Base-by-base conservation (phyloP, 768 basidiomycete genomes). In the Panus rudis region DNA sequence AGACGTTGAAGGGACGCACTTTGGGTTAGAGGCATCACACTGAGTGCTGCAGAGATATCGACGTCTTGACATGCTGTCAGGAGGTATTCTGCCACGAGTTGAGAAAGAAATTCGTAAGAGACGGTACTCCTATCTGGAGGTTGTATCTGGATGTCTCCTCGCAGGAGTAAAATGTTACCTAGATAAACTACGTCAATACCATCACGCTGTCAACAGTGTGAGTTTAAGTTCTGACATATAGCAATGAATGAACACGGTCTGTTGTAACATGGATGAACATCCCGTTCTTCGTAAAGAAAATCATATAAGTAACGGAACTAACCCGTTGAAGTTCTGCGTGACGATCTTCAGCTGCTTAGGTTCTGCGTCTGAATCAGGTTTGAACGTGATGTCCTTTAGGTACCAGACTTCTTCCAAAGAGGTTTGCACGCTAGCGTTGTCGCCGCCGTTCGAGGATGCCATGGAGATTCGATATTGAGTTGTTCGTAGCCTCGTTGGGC, bases 211-310 rank as follows among this genome's bases (percentile, higher is more conserved):
- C 23, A 31, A 16, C 25, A 4, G 39, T 5, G 39, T n/a, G 41
- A 41, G 25, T 13, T 22, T 14, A 42, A 27, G 37, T 17, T 25
- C 75, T 52, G 55, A 87, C 88, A 92, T 46, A 92, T 85, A 21
- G 90, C 91, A 53, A 93, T 89, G 51, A 93, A 86, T 0, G 88
- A 91, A 57, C 91, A 93, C 7, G 91, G 90, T 7, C 91, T 92
- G 57, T 6, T 26, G 32, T n/a, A 20, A 16, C 17, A 20, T 42
- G 27, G 34, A 17, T 3, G 39, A 14, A 49, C 19, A 35, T n/a
- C n/a, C n/a, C n/a, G n/a, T 8, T 23, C 7, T 22, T 38, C n/a
- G 4, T 21, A 16, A 16, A 3, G 20, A 7, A 11, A 10, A 23
- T 4, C 11, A 25, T 3, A 31, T 22, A 17, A 17, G 11, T 20